Base-by-base conservation (phyloP, 2,329 filamentous ascomycete genomes). In the Trichoderma koningii region DNA sequence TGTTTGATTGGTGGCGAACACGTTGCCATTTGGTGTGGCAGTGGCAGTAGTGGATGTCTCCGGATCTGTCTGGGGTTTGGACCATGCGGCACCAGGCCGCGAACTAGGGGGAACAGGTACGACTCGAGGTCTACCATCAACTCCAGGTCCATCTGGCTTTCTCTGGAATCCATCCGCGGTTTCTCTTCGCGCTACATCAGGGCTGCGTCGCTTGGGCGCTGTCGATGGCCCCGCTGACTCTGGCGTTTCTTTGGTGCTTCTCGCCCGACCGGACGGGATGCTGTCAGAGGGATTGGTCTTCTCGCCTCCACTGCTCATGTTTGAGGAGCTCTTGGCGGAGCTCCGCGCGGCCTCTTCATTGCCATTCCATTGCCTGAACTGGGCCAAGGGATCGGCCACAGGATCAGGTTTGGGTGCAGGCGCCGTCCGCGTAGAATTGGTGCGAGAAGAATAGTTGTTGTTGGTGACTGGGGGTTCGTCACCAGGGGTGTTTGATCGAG, bases 271-370 rank as follows among this genome's bases (percentile, higher is more conserved):
- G n/a, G 82, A 64, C 10, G 77, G 71, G 7, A 72, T 74, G 2
- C 79, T 81, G 51, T 85, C 84, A 66, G 85, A 86, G 0, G 84
- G 81, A 52, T 86, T 82, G 5, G 84, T 82, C 74, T 83, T 87
- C 72, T 88, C 86, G 41, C 86, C 85, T 14, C 83, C 80, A 38
- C 82, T 79, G 1, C 78, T 81, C 48, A 80, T 78, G 70, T 88
- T 88, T 0, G 85, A 85, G 6, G 83, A 84, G 69, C 83, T 84
- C 63, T 38, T 85, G 79, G n/a, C 85, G 80, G n/a, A 74, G 73
- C 66, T 87, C 83, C 48, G 76, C 64, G 50, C 76, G 77, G 1
- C 73, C 5, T 81, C 79, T 45, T 63, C 53, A 30, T 41, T 23
- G 21, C 21, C 38, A 14, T 38, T 51, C 45, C 67, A 68, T 1